Evolutionary conservation across 257 asterid genomes (phyloP).

Genomic region (Nicotiana tomentosiformis): DNA sequence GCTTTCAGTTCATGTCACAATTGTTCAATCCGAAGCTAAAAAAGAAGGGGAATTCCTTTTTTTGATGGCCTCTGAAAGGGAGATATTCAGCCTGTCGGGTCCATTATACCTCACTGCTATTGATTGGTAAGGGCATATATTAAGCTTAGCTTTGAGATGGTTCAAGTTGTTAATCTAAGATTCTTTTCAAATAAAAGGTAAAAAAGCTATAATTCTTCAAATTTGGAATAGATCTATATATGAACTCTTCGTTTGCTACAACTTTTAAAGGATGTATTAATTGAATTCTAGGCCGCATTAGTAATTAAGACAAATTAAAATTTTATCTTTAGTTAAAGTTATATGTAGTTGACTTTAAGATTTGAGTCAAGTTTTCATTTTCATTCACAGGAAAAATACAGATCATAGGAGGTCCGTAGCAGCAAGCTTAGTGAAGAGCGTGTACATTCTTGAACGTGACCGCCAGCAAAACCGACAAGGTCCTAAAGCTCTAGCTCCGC

Average conservation of each 20-base stretch:
- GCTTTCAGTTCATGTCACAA: neutral
- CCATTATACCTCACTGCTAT: conserved; percentile 45
- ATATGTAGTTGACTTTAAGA: neutral
- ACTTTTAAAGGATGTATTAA: neutral
- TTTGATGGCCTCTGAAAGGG: conserved; percentile 48
- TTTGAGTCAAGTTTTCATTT: neutral
- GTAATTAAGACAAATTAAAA: neutral
- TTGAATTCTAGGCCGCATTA: neutral
- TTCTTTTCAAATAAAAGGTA: neutral
- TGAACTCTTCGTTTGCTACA: neutral
- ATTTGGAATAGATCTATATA: neutral
- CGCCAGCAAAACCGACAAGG: conserved; percentile 47
- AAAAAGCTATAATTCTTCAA: neutral
- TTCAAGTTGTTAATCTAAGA: neutral
- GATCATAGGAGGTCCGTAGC: conserved; percentile 57
- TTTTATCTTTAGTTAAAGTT: neutral
- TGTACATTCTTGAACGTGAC: conserved; percentile 52
- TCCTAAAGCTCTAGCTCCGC: conserved; percentile 50
- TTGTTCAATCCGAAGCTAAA: neutral
- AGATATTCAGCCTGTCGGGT: conserved; percentile 44
- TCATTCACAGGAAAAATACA: conserved; percentile 42
- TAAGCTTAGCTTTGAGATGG: neutral
- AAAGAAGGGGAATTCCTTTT: neutral
- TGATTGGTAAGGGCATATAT: conserved; percentile 40
- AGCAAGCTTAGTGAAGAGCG: conserved; percentile 68